phyloP scores from a whole-genome alignment of 495 filamentous ascomycete genomes.

The Xylaria bambusicola region DNA sequence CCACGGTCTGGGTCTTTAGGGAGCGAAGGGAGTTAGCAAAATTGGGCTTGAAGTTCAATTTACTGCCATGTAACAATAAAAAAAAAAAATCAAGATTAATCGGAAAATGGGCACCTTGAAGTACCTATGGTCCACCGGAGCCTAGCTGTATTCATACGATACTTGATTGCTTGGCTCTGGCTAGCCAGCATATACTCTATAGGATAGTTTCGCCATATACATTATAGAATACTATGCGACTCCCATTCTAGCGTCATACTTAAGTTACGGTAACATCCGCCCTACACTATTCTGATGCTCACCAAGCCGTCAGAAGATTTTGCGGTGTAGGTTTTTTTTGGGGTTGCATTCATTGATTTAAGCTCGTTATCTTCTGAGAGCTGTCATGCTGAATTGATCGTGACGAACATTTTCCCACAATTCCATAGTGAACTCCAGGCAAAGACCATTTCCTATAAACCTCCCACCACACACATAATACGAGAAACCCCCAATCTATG shows the following conservation, averaged over 20 bases:
- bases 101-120: background rate
- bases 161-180: background rate
- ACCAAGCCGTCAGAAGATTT: background rate
- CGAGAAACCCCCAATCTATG: conserved; percentile 43
- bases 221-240: background rate
- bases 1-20: conserved; percentile 23
- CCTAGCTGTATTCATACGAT: conserved; percentile 22
- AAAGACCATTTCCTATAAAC: conserved; percentile 52
- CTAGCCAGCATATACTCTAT: background rate
- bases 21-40: conserved; percentile 22
- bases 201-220: background rate
- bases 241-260: background rate
- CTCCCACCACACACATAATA: conserved; percentile 34
- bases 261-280: background rate
- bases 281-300: background rate
- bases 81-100: too few relatives aligned
- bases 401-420: conserved; percentile 50
- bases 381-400: conserved; percentile 30
- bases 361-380: conserved; percentile 32
- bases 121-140: conserved; percentile 16
- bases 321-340: conserved; percentile 18
- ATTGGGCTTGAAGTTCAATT: conserved; percentile 2
- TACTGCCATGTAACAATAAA: conserved; percentile 16
- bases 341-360: conserved; percentile 24
- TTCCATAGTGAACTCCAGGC: conserved; percentile 55